These are phyloP conservation scores for Phytopythium montanum DNA, from an alignment of 352 stramenopile species.

Conservation along the genomic window DNA sequence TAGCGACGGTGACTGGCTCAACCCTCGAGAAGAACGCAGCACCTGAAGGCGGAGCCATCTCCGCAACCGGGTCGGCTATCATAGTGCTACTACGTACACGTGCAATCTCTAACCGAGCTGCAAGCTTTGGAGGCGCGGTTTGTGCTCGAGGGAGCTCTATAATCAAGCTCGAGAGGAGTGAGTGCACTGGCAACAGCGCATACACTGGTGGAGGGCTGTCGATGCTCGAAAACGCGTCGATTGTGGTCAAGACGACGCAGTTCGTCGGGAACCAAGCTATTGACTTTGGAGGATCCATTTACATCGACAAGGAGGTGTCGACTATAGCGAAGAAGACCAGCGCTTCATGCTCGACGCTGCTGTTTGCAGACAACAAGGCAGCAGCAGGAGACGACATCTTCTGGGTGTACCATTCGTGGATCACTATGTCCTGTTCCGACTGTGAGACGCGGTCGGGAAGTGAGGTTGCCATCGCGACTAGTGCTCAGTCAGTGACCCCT, in stretches of 20 bases:
- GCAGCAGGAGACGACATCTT: constrained; percentile 44
- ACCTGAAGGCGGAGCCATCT: constrained; percentile 41
- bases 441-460: constrained; percentile 11
- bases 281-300: constrained; percentile 56
- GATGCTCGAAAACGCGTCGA: constrained; percentile 29
- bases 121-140: constrained; percentile 44
- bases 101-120: constrained; percentile 22
- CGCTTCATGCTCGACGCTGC: constrained; percentile 10
- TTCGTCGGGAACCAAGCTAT: constrained; percentile 37
- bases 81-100: constrained; percentile 17
- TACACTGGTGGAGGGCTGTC: constrained; percentile 49
- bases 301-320: constrained; percentile 31
- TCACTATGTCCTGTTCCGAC: constrained; percentile 28
- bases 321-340: constrained; percentile 2
- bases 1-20: constrained; percentile 25
- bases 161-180: constrained; percentile 12
- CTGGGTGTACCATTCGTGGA: constrained; percentile 50
- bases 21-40: constrained; percentile 38
- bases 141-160: constrained; percentile 22
- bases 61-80: constrained; percentile 30
- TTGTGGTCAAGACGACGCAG: constrained; percentile 17
- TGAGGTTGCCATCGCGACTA: constrained; percentile 26
- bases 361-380: constrained; percentile 37
- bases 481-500: constrained; percentile 27
- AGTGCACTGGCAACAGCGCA: constrained; percentile 30